phyloP scores from a whole-genome alignment of 768 basidiomycete genomes.

The Tephrocybe sp. region DNA sequence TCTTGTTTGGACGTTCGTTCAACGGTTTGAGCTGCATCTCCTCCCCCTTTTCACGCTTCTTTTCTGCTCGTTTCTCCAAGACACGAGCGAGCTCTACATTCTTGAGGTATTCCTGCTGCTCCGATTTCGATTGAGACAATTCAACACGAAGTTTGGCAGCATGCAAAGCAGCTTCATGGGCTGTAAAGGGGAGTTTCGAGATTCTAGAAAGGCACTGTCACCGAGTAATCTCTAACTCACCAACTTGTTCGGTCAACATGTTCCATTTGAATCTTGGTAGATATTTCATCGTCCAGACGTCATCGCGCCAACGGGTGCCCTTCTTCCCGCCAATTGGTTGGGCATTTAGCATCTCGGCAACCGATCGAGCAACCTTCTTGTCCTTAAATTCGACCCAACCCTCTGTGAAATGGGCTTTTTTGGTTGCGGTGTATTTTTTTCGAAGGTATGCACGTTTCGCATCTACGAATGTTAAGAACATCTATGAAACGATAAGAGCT shows the following conservation, averaged over 20 bases:
- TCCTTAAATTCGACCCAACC: conserved; percentile 99
- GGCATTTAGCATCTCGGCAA: conserved; percentile 95
- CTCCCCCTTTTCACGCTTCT: conserved; percentile 57
- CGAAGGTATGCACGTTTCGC: conserved; percentile 84
- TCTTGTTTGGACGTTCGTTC: conserved; percentile 25
- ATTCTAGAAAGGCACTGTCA: background rate
- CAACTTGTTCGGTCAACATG: conserved; percentile 98
- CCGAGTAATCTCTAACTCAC: conserved; percentile 47
- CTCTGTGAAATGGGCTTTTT: conserved; percentile 87
- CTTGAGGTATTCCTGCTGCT: conserved; percentile 89
- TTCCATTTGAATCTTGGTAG: conserved; percentile 97
- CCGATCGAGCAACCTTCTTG: conserved; percentile 84
- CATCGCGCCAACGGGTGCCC: conserved; percentile 87
- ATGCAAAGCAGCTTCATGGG: conserved; percentile 89
- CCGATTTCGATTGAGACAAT: conserved; percentile 79
- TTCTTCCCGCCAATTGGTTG: conserved; percentile 94
- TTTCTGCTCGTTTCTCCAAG: conserved; percentile 74
- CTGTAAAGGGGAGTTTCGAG: conserved; percentile 36
- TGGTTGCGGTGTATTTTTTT: conserved; percentile 76
- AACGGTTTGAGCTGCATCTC: conserved; percentile 41
- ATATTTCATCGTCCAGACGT: conserved; percentile 99
- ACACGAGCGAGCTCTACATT: conserved; percentile 93
- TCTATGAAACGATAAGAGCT: background rate
- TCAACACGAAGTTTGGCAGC: conserved; percentile 88
- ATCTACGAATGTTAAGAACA: conserved; percentile 41